These are phyloP conservation scores for Kingdonia uniflora DNA, from an alignment of 164 flowering plant species.

Conservation along the genomic window DNA sequence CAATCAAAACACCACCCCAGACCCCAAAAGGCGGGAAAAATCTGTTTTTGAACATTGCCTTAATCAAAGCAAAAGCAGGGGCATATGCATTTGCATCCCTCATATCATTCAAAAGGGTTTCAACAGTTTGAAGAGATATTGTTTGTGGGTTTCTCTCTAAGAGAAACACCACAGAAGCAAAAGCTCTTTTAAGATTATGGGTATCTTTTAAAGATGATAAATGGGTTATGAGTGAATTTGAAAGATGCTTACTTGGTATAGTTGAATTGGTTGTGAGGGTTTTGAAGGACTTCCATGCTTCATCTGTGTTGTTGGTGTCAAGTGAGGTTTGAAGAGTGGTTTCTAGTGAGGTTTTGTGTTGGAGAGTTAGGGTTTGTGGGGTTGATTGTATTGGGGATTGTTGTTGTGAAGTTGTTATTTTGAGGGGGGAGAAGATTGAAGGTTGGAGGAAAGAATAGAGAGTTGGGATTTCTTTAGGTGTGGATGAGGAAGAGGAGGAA, in stretches of 20 bases:
- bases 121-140: conserved; percentile 39
- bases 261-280: conserved; percentile 37
- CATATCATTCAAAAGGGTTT: conserved; percentile 41
- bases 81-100: conserved; percentile 37
- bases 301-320: conserved; percentile 44
- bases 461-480: conserved; percentile 21
- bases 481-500: too few relatives aligned
- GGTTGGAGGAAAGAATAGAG: conserved; percentile 87
- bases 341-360: conserved; percentile 30
- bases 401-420: conserved; percentile 10
- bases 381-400: conserved; percentile 13
- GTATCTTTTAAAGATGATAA: conserved; percentile 45
- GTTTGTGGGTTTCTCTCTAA: conserved; percentile 54
- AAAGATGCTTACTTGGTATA: conserved; percentile 51
- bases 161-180: conserved; percentile 54
- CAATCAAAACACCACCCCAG: conserved; percentile 63
- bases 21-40: conserved; percentile 51
- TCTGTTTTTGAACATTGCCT: conserved; percentile 69
- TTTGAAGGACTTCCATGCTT: conserved; percentile 93
- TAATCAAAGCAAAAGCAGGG: conserved; percentile 77
- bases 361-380: conserved; percentile 29
- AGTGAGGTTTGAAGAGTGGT: conserved; percentile 47
- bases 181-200: conserved; percentile 81
- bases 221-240: conserved; percentile 59
- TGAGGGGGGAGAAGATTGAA: conserved; percentile 45